phyloP scores from a whole-genome alignment of 257 asterid genomes.

The Nicotiana attenuata region DNA sequence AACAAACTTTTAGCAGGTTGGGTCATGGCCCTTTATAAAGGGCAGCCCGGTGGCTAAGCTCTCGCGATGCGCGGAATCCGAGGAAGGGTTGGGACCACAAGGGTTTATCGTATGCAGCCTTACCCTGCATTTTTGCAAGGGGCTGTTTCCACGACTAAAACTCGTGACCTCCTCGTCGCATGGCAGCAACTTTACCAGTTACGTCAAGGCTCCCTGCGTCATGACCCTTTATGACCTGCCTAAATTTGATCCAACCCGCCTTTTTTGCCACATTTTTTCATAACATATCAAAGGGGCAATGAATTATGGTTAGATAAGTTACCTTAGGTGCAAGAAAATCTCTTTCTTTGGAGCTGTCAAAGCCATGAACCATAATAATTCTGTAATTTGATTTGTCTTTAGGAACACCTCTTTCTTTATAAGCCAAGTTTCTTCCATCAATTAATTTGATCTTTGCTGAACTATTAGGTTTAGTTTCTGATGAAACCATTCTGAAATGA shows the following conservation, averaged over 20 bases:
- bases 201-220: too few species aligned
- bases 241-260: neutral
- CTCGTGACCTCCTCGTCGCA: too few species aligned
- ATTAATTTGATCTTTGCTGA: conserved; percentile 46
- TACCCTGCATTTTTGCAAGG: too few species aligned
- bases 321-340: conserved; percentile 76
- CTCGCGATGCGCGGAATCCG: too few species aligned
- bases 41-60: neutral
- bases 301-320: neutral
- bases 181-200: too few species aligned
- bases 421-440: conserved; percentile 84
- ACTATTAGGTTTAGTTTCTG: neutral
- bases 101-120: too few species aligned
- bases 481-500: neutral
- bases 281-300: neutral
- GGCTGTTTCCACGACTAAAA: too few species aligned
- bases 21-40: neutral
- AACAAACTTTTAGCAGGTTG: neutral
- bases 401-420: conserved; percentile 77
- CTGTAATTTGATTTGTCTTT: conserved; percentile 52
- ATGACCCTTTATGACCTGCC: too few species aligned
- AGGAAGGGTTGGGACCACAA: too few species aligned
- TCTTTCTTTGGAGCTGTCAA: conserved; percentile 87
- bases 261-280: neutral
- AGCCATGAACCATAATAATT: conserved; percentile 76